Evolutionary conservation across 2,329 filamentous ascomycete species (phyloP).

Genomic region (Daldinia sp.): DNA sequence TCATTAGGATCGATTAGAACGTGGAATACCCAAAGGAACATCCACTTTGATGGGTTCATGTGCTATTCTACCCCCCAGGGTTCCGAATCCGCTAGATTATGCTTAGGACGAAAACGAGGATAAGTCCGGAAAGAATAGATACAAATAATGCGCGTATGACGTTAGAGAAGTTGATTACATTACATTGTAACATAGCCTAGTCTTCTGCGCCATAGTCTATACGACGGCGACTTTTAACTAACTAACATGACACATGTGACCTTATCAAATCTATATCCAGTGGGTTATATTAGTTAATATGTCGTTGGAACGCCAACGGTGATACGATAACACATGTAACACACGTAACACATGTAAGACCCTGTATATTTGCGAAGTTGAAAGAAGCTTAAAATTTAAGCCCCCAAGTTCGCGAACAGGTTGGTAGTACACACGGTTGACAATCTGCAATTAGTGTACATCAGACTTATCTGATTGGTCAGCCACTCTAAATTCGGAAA

Average conservation of each 20-base stretch:
- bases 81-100: conserved; percentile 14
- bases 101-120: conserved; percentile 15
- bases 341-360: no score
- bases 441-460: not conserved
- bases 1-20: not conserved
- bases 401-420: not conserved
- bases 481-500: not conserved
- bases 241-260: not conserved
- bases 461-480: not conserved
- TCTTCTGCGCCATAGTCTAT: not conserved
- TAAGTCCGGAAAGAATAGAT: not conserved
- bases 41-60: conserved; percentile 22
- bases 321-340: no score
- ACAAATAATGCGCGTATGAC: not conserved
- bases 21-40: conserved; percentile 11
- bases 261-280: no score
- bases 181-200: not conserved
- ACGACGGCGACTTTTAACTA: not conserved
- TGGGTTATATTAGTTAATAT: not conserved
- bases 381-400: conserved; percentile 4
- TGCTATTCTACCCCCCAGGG: conserved; percentile 10
- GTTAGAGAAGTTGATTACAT: not conserved
- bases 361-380: not conserved
- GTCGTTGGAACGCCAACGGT: not conserved
- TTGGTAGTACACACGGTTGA: not conserved